Evolutionary conservation across 2,329 filamentous ascomycete genomes (phyloP), one percentile per base, ranked within the genome.

Genomic region (Blastomyces emzantsi): DNA sequence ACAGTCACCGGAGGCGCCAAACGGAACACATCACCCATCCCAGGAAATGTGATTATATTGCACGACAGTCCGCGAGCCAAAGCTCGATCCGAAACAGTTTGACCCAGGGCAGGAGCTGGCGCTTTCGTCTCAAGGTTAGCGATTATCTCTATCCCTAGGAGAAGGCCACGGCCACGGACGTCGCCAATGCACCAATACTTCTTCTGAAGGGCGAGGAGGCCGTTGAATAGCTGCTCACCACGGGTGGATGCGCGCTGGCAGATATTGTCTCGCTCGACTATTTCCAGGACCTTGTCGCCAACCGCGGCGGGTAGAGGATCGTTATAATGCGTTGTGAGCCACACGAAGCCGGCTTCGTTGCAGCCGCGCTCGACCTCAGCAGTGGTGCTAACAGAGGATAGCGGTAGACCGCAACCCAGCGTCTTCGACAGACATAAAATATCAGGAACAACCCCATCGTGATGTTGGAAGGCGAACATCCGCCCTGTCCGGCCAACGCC

Each of bases 111-210:
- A 2, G 77, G 64, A 0, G 74, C 81, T 0, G 80, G 80, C 1
- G 69, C 73, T 65, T 83, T 85, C 0, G 78, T 82, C 45, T 74
- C 69, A 1, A 77, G 70, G 67, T 85, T 77, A 0, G 73, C 72
- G 0, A 87, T 81, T 66, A 87, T 84, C 72, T 87, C 84, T 9
- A 86, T 73, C 1, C 83, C 84, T 0, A 79, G 78, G 77, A 87
- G 81, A 7, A 87, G 74, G 0, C 85, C 85, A 0, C 83, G 77
- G 0, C 84, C 84, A 11, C 85, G 79, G 0, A 87, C 80, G 68
- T 87, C 84, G 0, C 85, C 85, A 61, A 87, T 83, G 71, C 84
- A 87, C 39, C 78, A 80, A 69, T 85, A 86, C n/a, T 79, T 77
- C 25, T 73, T 69, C 68, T 80, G 78, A 22, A 84, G 73, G 39